Percentiles rank a stretch among this genome's conserved stretches.
Evolutionary conservation across 352 stramenopile genomes (phyloP).

Genomic region (Globisporangium recalcitrans): DNA sequence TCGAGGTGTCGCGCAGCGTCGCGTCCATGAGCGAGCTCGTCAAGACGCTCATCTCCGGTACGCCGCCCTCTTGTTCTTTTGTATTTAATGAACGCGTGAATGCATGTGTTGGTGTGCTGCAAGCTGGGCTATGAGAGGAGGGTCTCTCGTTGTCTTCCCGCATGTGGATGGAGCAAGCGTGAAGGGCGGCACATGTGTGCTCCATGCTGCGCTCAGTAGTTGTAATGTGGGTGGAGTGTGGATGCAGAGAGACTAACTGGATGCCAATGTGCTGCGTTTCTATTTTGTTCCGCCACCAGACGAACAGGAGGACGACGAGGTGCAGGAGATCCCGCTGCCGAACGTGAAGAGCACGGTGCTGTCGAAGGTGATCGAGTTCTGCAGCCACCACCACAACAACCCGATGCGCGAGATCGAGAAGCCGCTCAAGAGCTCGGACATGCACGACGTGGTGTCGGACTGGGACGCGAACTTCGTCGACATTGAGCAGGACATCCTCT

Average conservation of each 20-base stretch:
- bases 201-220: neutral
- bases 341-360: slow-evolving; percentile 97
- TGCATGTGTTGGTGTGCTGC: neutral
- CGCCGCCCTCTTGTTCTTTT: slow-evolving; percentile 8
- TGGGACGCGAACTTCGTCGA: slow-evolving; percentile 99
- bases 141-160: too few species aligned
- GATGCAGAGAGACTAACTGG: neutral
- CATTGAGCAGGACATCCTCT: slow-evolving; percentile 98
- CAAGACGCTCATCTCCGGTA: slow-evolving; percentile 96
- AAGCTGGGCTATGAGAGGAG: neutral
- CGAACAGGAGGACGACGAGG: slow-evolving; percentile 93
- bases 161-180: neutral
- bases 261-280: neutral
- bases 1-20: slow-evolving; percentile 91
- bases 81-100: too few species aligned
- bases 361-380: slow-evolving; percentile 97
- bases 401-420: slow-evolving; percentile 99
- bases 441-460: slow-evolving; percentile 98
- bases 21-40: slow-evolving; percentile 97
- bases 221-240: neutral
- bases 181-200: neutral
- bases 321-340: slow-evolving; percentile 96
- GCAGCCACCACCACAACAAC: slow-evolving; percentile 93
- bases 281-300: slow-evolving; percentile 33
- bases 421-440: slow-evolving; percentile 97